Conservation (phyloP, 2,329 filamentous ascomycete species). For the Colletotrichum lupini region DNA sequence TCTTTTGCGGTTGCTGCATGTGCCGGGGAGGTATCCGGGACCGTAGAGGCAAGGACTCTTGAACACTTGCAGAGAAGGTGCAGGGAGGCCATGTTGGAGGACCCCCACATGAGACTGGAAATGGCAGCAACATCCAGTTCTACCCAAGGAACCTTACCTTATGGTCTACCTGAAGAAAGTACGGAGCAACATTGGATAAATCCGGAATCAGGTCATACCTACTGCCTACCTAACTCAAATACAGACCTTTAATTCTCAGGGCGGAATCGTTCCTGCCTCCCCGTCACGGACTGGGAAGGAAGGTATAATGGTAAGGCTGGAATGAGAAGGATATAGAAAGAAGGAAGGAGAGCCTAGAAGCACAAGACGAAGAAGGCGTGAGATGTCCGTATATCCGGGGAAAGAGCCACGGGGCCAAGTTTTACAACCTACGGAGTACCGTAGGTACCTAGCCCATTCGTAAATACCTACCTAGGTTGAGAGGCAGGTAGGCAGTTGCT, state of each 20-base stretch:
- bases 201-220: background rate
- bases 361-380: background rate
- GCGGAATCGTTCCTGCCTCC: background rate
- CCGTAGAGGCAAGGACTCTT: constrained; percentile 10
- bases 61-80: constrained; percentile 24
- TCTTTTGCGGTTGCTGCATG: background rate
- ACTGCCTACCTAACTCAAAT: no score
- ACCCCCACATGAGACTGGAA: constrained; percentile 30
- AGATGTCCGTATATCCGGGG: background rate
- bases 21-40: constrained; percentile 16
- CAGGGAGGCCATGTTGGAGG: constrained; percentile 25
- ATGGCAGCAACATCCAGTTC: constrained; percentile 5
- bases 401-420: background rate
- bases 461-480: no score
- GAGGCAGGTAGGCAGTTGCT: no score
- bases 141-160: no score
- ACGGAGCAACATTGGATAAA: background rate
- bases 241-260: no score
- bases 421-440: no score
- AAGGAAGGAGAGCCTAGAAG: background rate
- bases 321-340: background rate
- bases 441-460: no score
- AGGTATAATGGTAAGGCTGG: background rate
- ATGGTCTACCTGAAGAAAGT: no score
- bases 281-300: background rate